Percentiles rank a stretch among this genome's conserved stretches.
phyloP scores from a whole-genome alignment of 345 rosid genomes.

The Euphorbia pulcherrima region DNA sequence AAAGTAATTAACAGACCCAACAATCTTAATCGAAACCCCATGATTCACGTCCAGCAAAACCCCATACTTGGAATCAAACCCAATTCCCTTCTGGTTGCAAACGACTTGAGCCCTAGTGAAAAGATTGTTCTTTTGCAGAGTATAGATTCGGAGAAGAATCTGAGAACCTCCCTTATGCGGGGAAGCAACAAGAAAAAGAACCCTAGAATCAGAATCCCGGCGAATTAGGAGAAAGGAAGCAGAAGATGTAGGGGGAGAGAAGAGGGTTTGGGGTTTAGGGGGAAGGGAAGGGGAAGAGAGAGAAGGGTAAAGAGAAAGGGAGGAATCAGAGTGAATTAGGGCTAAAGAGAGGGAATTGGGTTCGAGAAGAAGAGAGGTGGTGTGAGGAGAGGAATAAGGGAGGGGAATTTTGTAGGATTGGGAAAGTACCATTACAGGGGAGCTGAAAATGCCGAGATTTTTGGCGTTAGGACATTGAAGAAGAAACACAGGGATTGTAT shows the following conservation, averaged over 20 bases:
- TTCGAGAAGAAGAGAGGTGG: slow-evolving; percentile 51
- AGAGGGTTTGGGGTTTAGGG: slow-evolving; percentile 27
- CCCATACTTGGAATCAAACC: slow-evolving; percentile 49
- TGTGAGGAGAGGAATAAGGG: slow-evolving; percentile 38
- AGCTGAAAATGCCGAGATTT: neutral
- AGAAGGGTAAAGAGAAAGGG: slow-evolving; percentile 56
- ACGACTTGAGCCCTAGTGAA: slow-evolving; percentile 48
- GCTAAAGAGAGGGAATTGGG: slow-evolving; percentile 69
- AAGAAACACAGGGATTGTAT: neutral
- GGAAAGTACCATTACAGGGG: slow-evolving; percentile 36
- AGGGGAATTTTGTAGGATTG: slow-evolving; percentile 46
- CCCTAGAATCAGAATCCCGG: slow-evolving; percentile 21
- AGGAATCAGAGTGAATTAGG: slow-evolving; percentile 55
- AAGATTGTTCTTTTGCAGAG: slow-evolving; percentile 25
- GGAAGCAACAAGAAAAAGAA: slow-evolving; percentile 48
- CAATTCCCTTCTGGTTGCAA: slow-evolving; percentile 59
- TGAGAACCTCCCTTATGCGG: slow-evolving; percentile 57
- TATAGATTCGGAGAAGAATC: slow-evolving; percentile 50
- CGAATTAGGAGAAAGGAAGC: slow-evolving; percentile 25
- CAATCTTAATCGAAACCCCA: slow-evolving; percentile 54
- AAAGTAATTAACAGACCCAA: slow-evolving; percentile 70
- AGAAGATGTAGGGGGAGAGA: slow-evolving; percentile 33
- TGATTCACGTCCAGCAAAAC: slow-evolving; percentile 52
- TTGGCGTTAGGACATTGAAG: slow-evolving; percentile 15
- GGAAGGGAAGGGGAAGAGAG: slow-evolving; percentile 43